Evolutionary conservation across 1,284 basidiomycete species (phyloP), one percentile per base, ranked within the genome.

Genomic region (Tylopilus sp.): DNA sequence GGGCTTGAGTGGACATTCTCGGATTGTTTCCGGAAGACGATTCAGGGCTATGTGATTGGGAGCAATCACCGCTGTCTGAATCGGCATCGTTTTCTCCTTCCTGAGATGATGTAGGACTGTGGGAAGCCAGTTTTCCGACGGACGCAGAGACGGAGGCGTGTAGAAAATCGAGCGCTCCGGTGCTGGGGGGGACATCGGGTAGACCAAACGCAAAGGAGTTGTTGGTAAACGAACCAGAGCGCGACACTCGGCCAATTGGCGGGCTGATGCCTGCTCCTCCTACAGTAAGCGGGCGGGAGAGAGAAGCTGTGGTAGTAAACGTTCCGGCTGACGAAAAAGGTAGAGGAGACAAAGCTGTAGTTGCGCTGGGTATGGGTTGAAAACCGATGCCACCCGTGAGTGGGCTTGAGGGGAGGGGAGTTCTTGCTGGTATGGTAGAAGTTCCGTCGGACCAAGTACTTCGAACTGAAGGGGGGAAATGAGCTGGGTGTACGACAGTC

Each of bases 141-240:
- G 53, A 33, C 4, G 48, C 26, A 2, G 61, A 45, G 15, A 56
- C 23, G 15, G 64, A 48, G n/a, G 55, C 49, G 9, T 59, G 64
- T 36, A 70, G 64, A 46, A 70, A 66, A 47, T 66, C 67, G 1
- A 68, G 55, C 0, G 67, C 61, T 9, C 54, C 63, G 8, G 48
- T 38, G 26, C 38, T 51, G 15, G 59, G 49, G 26, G 64, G 61
- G n/a, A 64, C 62, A 42, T 65, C 61, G 18, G 70, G 61, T 28
- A 70, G 60, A 41, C 66, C 66, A 51, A 70, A 76, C 19, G 75
- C 67, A 56, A 79, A 78, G n/a, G 74, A 66, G 49, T 61, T 55
- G 48, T 68, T 70, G 28, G 72, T 82, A 46, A 85, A 72, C 12
- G 84, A 86, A 31, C 80, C 77, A 21, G 84, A 86, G 42, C 83